phyloP scores from a whole-genome alignment of 106 monocot species.

The Dioscorea dumetorum region DNA sequence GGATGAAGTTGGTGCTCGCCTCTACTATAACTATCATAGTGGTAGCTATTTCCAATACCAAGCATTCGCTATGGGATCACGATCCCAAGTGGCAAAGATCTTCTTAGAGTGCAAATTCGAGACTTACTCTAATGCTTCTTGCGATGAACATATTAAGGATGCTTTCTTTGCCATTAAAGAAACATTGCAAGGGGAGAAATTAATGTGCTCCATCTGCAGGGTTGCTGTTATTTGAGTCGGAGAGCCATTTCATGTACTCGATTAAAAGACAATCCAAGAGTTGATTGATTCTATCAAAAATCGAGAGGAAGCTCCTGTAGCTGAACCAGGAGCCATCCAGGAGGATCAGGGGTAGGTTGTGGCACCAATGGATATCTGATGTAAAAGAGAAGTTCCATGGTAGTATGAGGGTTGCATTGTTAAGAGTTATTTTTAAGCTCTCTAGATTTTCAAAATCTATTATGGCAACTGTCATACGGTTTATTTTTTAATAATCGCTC shows the following conservation, averaged over 20 bases:
- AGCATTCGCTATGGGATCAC: conserved; percentile 91
- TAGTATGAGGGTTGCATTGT: not conserved
- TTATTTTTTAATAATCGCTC: not conserved
- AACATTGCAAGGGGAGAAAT: conserved; percentile 86
- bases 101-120: conserved; percentile 66
- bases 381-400: too few species aligned
- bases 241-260: conserved; percentile 67
- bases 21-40: conserved; percentile 93
- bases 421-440: not conserved
- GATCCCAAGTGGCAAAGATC: conserved; percentile 93
- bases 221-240: conserved; percentile 73
- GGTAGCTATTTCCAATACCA: conserved; percentile 98
- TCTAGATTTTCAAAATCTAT: not conserved
- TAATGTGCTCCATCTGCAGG: conserved; percentile 68
- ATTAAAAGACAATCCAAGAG: conserved; percentile 53
- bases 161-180: conserved; percentile 91
- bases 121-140: conserved; percentile 35
- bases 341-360: conserved; percentile 28
- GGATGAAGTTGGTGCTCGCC: conserved; percentile 87
- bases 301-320: conserved; percentile 31
- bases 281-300: conserved; percentile 59
- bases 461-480: not conserved
- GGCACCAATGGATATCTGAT: conserved; percentile 77
- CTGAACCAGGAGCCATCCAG: not conserved
- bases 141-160: conserved; percentile 81